Base-by-base conservation (phyloP, 805 yeast genomes). In the Candida odintsovae region DNA sequence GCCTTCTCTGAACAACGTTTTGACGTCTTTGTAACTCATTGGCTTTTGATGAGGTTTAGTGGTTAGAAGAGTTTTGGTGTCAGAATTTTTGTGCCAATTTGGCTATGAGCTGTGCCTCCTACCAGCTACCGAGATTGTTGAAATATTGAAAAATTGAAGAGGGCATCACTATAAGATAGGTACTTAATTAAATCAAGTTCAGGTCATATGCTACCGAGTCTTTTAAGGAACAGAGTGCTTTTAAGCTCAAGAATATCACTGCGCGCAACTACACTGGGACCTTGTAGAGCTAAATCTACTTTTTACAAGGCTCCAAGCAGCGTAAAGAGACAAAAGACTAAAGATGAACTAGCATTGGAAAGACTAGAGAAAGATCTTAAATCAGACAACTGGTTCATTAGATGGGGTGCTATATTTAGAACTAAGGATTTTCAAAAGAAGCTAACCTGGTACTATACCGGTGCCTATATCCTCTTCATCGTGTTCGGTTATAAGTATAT, bases 401-500 rank as follows among this genome's bases (percentile, higher is more conserved):
- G 77, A 58, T 77, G 77, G 73, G 82, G 80, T 40, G 82, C 83
- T 4, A 67, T 66, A 31, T 66, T 73, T 9, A 66, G 81, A 45
- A 73, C 83, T 3, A 74, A 75, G 45, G 73, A 75, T 44, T 84
- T 84, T 64, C 76, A 78, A 50, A 80, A 75, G 55, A 74, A 75
- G 42, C 71, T 84, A 71, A 82, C 90, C 6, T 77, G 78, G 54
- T 79, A 74, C 59, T 77, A 84, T 51, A 59, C 86, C 38, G 78
- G 76, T n/a, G 75, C 79, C 3, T 84, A 84, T 59, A 70, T 71
- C 2, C 67, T 75, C 10, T 76, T 83, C 57, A 61, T 80, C 25
- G 68, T 76, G 19, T 76, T 82, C 47, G 86, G 88, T 44, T 72
- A 78, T 47, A 74, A 73, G 58, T 80, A 82, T 61, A 82, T 85